Evolutionary conservation across 768 basidiomycete genomes (phyloP), one percentile per base, ranked within the genome.

Genomic region (Rubroboletus satanas): DNA sequence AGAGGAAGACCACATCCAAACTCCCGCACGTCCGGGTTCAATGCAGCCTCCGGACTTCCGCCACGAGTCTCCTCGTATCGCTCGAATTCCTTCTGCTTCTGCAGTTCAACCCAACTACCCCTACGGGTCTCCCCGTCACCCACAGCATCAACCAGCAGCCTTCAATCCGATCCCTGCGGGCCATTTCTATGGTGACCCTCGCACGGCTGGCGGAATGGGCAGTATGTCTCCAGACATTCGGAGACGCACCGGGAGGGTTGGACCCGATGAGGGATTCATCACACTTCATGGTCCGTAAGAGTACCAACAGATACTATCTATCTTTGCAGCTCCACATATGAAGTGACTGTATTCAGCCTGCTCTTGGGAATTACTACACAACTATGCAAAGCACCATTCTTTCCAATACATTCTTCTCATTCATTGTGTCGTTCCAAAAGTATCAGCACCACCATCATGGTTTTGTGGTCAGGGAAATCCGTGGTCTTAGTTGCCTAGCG

Each of bases 121-220:
- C 17, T 71, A 73, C 5, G 62, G 51, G 7, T 69, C 71, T n/a
- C 68, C 65, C 12, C 69, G 67, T 43, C 73, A 73, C 47, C 67
- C 62, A 18, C 66, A 71, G 14, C 68, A 68, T 38, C 68, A 61
- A 18, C 59, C 55, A 4, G 49, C 55, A 15, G 32, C 64, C 37
- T 74, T 74, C 57, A 63, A 62, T 36, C 50, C 69, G 7, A 72
- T 79, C 18, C 60, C 77, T n/a, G 68, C 76, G 0, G 52, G 52
- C 18, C 78, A 78, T 52, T 79, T 79, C 57, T 79, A 78, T 54
- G 73, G 64, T 6, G 62, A 66, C 38, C 69, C 69, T 45, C 65
- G 63, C 38, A 21, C 49, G 15, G 60, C 63, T 7, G 73, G 64
- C 15, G 73, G 68, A 23, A 73, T 76, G 70, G 63, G 68, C 6